These are phyloP conservation scores for Paraphaeosphaeria minitans DNA, from an alignment of 2,329 filamentous ascomycete species.

Conservation along the genomic window DNA sequence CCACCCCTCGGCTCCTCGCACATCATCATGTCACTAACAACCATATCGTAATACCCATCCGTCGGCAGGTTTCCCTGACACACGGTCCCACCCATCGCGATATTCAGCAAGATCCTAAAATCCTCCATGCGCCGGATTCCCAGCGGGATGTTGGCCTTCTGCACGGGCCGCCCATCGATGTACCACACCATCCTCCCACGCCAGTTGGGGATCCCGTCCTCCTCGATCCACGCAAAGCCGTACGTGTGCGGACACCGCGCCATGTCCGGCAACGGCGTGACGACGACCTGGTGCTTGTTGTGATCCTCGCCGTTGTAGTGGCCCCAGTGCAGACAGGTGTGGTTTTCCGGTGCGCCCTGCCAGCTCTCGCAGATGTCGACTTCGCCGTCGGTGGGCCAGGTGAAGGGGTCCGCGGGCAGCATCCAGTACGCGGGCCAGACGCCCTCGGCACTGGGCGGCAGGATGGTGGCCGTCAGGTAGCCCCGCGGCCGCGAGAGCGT, in stretches of 20 bases:
- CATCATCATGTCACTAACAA: conserved; percentile 60
- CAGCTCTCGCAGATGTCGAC: conserved; percentile 67
- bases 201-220: conserved; percentile 48
- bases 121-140: conserved; percentile 62
- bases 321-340: conserved; percentile 65
- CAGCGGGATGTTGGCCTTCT: conserved; percentile 60
- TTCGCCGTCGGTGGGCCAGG: conserved; percentile 65
- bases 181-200: conserved; percentile 62
- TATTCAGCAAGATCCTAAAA: conserved; percentile 62
- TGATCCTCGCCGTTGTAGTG: conserved; percentile 59
- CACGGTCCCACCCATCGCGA: conserved; percentile 68
- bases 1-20: conserved; percentile 60
- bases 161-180: conserved; percentile 62
- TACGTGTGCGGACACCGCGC: conserved; percentile 55
- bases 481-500: conserved; percentile 59
- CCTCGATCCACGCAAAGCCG: conserved; percentile 63
- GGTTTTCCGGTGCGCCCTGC: conserved; percentile 63
- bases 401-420: conserved; percentile 62
- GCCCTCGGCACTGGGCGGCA: conserved; percentile 59
- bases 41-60: conserved; percentile 63
- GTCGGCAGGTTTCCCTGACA: conserved; percentile 58
- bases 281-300: conserved; percentile 62
- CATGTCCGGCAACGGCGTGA: conserved; percentile 58
- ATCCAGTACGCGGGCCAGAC: conserved; percentile 69
- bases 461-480: conserved; percentile 58